Evolutionary conservation across 257 asterid genomes (phyloP).

Genomic region (Solanum rostratum): DNA sequence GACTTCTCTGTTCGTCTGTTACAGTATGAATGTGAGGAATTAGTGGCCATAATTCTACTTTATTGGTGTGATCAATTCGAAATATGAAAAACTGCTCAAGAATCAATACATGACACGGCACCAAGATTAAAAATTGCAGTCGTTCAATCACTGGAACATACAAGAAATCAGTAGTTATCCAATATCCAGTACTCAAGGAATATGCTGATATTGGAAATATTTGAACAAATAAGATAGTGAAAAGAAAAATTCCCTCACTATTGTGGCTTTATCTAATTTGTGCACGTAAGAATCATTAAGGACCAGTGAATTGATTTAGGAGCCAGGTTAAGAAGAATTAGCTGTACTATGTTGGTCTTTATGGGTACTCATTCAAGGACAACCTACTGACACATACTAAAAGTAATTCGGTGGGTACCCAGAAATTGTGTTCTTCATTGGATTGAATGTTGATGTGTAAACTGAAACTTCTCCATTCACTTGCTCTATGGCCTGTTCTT

Average conservation of each 20-base stretch:
- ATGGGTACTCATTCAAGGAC: background rate
- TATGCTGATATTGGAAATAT: background rate
- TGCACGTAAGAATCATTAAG: background rate
- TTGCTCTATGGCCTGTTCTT: conserved; percentile 78
- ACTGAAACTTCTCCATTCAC: conserved; percentile 64
- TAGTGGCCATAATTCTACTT: background rate
- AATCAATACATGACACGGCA: background rate
- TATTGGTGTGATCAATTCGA: background rate
- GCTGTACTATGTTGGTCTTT: background rate
- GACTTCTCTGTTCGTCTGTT: conserved; percentile 85
- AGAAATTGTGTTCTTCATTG: conserved; percentile 95
- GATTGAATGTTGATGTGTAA: conserved; percentile 84
- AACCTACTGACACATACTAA: background rate
- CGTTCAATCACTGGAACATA: background rate
- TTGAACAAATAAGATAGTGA: background rate
- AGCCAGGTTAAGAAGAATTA: background rate
- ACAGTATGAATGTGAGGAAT: background rate
- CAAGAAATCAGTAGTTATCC: background rate
- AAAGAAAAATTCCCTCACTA: background rate
- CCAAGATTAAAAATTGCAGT: background rate
- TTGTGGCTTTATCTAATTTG: background rate
- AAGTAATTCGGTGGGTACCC: conserved; percentile 35
- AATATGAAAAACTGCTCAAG: background rate
- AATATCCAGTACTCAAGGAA: background rate
- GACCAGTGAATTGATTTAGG: background rate